Evolutionary conservation across 352 stramenopile genomes (phyloP).

Genomic region (Globisporangium barbulae): DNA sequence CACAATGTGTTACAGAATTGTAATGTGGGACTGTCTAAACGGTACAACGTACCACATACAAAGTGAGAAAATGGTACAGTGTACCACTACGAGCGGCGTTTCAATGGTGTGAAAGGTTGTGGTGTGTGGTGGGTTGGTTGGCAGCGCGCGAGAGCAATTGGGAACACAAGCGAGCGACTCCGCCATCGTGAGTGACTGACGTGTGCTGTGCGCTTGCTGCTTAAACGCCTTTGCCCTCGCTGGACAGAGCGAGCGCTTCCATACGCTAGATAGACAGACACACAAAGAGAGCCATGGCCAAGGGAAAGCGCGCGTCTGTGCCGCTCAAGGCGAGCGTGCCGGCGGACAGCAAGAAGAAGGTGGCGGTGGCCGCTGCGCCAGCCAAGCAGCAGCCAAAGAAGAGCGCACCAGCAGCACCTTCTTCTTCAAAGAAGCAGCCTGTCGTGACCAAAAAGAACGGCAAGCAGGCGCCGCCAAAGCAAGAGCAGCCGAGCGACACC

Average conservation of each 20-base stretch:
- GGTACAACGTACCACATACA: neutral
- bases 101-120: conserved; percentile 21
- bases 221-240: too few relatives aligned
- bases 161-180: neutral
- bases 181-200: conserved; percentile 2
- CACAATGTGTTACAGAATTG: neutral
- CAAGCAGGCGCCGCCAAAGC: conserved; percentile 14
- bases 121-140: conserved; percentile 12
- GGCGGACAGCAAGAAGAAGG: conserved; percentile 21
- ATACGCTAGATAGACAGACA: neutral
- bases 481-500: conserved; percentile 22
- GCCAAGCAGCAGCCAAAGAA: conserved; percentile 11
- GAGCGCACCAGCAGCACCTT: conserved; percentile 11
- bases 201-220: neutral
- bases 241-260: neutral
- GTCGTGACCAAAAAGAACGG: conserved; percentile 10
- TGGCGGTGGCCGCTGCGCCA: conserved; percentile 5
- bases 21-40: neutral
- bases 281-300: conserved; percentile 13
- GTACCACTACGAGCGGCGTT: neutral
- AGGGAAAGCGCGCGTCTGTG: conserved; percentile 15
- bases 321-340: conserved; percentile 23
- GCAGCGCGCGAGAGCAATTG: conserved; percentile 13
- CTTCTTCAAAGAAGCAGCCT: conserved; percentile 15
- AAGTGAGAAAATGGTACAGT: neutral